Percentiles rank a stretch among this genome's conserved stretches.
These are phyloP conservation scores for Fistulinella staudtii DNA, from an alignment of 1,284 basidiomycete species.

Conservation along the genomic window DNA sequence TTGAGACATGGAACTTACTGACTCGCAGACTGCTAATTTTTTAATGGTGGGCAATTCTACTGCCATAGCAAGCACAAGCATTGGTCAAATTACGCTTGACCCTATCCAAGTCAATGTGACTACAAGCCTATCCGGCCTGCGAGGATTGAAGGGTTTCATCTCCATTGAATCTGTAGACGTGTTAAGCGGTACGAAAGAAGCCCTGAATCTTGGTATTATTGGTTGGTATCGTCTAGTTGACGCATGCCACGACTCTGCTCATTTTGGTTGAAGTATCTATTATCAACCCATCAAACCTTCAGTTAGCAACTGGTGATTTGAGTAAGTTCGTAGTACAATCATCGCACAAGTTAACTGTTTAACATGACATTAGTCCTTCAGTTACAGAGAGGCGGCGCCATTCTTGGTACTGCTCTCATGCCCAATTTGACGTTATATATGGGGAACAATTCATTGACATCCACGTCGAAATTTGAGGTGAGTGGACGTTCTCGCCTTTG, in stretches of 20 bases:
- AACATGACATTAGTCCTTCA: constrained; percentile 42
- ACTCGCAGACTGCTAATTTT: constrained; percentile 46
- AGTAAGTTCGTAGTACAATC: constrained; percentile 36
- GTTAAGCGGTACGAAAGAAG: constrained; percentile 60
- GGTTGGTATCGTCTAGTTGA: constrained; percentile 32
- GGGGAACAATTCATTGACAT: constrained; percentile 54
- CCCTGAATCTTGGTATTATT: constrained; percentile 57
- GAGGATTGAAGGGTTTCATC: constrained; percentile 57
- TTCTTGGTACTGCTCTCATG: constrained; percentile 57
- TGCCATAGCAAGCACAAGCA: constrained; percentile 62
- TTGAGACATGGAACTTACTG: constrained; percentile 51
- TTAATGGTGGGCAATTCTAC: constrained; percentile 60
- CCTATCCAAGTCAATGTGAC: constrained; percentile 74
- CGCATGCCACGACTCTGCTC: neutral
- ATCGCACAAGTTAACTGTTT: neutral
- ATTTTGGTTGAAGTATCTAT: constrained; percentile 46
- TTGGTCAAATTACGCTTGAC: constrained; percentile 69
- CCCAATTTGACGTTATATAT: constrained; percentile 55
- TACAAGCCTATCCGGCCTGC: constrained; percentile 61
- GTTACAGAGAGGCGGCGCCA: constrained; percentile 47
- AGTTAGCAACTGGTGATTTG: constrained; percentile 57
- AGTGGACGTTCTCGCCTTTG: neutral
- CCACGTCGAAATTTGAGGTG: constrained; percentile 50
- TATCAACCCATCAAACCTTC: constrained; percentile 71
- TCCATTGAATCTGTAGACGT: constrained; percentile 67